Base-by-base conservation (phyloP, 768 basidiomycete species). In the Pilatotrama ljubarskyi region DNA sequence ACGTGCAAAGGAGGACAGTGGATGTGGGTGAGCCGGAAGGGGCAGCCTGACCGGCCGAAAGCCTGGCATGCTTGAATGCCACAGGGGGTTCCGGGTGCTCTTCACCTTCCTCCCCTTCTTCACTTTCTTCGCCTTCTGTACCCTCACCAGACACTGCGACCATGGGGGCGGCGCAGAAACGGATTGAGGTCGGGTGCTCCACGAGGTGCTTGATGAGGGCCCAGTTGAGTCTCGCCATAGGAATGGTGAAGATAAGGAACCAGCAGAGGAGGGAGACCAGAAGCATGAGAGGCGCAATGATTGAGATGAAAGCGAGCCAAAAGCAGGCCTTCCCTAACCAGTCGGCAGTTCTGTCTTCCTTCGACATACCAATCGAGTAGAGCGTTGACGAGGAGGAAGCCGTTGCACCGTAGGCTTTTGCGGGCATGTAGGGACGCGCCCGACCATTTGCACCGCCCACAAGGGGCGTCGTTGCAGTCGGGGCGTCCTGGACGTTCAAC, bases 201-300 rank as follows among this genome's bases (percentile, higher is more conserved):
- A 88, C 86, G 51, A 99, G 80, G 71, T 91, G 82, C 46, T 87
- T 86, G 70, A 98, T 81, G 43, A 99, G 82, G n/a, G 86, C 92
- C 96, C 96, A 98, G 66, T 87, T 93, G 51, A 99, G 82, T 72
- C 90, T 96, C 32, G 95, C 97, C 97, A 99, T 99, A 3, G 97
- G 97, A 64, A 99, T 91, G 57, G 95, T 91, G 71, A 99, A 81
- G 61, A 99, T 87, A 61, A 94, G 80, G n/a, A 82, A 94, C 95
- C 95, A 99, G 76, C 97, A 98, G 51, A 93, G 76, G 63, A 92
- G 68, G 73, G 94, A 97, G 26, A 93, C 92, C 62, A 90, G 56
- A 54, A 97, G 81, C 82, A 98, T 87, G 62, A 93, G 76, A 6
- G 97, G 97, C 0, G 93, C 90, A 67, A 99, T 88, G 70, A 97